Evolutionary conservation across 768 basidiomycete species (phyloP).

Genomic region (Rhizopogon roseolus): DNA sequence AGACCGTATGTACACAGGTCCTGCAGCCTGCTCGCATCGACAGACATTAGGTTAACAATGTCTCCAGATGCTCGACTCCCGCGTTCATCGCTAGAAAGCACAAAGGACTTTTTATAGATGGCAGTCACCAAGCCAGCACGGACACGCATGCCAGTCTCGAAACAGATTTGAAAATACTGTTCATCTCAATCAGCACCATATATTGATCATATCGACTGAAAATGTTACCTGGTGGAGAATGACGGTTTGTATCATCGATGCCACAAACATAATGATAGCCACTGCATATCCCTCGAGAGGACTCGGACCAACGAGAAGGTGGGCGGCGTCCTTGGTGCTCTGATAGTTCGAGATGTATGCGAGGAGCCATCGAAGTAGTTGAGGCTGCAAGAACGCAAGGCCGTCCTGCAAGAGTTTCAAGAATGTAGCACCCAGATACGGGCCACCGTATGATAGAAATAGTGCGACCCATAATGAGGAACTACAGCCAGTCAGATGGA

Average conservation of each 20-base stretch:
- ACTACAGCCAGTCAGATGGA: constrained; percentile 26
- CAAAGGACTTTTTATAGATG: constrained; percentile 83
- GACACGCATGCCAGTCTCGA: constrained; percentile 89
- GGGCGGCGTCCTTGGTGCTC: constrained; percentile 30
- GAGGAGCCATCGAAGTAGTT: constrained; percentile 75
- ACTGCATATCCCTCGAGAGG: constrained; percentile 70
- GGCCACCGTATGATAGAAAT: constrained; percentile 71
- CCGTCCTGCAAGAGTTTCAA: constrained; percentile 80
- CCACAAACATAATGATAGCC: constrained; percentile 73
- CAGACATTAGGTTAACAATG: constrained; percentile 92
- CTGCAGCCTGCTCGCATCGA: constrained; percentile 75
- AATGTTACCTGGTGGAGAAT: constrained; percentile 67
- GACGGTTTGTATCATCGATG: constrained; percentile 74
- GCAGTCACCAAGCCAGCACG: constrained; percentile 81
- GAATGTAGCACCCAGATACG: constrained; percentile 55
- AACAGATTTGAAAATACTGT: constrained; percentile 83
- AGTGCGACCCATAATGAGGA: constrained; percentile 70
- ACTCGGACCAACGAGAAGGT: constrained; percentile 24
- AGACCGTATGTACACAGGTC: constrained; percentile 81
- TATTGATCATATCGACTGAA: background rate
- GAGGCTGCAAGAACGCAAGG: constrained; percentile 82
- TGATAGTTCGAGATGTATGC: constrained; percentile 81
- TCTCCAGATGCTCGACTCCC: constrained; percentile 74
- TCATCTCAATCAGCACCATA: background rate
- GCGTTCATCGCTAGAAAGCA: constrained; percentile 83